Evolutionary conservation across 176 grass and related monocot genomes (phyloP).

Genomic region (Lolium perenne): DNA sequence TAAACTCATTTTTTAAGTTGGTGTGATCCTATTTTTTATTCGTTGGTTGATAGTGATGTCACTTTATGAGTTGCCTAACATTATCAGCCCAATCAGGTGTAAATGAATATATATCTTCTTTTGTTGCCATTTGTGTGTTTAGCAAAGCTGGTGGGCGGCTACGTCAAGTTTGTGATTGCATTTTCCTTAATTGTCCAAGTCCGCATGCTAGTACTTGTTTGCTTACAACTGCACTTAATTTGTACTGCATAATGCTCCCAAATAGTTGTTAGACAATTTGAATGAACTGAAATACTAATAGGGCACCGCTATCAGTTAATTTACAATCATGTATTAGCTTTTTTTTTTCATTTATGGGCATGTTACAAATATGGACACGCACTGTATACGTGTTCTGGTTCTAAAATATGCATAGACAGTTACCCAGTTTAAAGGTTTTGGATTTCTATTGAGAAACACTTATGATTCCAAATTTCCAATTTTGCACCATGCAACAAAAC

Average conservation of each 20-base stretch:
- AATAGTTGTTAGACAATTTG: no score
- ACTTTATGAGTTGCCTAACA: conserved; percentile 47
- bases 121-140: conserved; percentile 5
- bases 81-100: conserved; percentile 37
- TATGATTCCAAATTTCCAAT: neutral
- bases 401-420: neutral
- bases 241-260: no score
- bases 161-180: conserved; percentile 28
- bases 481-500: neutral
- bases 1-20: conserved; percentile 36
- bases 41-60: conserved; percentile 39
- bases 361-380: no score
- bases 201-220: no score
- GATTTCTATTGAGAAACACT: neutral
- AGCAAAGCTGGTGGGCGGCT: conserved; percentile 5
- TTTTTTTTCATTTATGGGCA: no score
- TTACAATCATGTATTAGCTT: no score
- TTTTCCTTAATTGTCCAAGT: neutral
- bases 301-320: no score
- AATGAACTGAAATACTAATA: no score
- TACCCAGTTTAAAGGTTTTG: neutral
- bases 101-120: conserved; percentile 14
- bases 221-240: neutral
- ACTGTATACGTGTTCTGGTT: no score
- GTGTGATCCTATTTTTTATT: conserved; percentile 42